phyloP scores from a whole-genome alignment of 2,329 filamentous ascomycete genomes.

The Diaporthe ampelina region DNA sequence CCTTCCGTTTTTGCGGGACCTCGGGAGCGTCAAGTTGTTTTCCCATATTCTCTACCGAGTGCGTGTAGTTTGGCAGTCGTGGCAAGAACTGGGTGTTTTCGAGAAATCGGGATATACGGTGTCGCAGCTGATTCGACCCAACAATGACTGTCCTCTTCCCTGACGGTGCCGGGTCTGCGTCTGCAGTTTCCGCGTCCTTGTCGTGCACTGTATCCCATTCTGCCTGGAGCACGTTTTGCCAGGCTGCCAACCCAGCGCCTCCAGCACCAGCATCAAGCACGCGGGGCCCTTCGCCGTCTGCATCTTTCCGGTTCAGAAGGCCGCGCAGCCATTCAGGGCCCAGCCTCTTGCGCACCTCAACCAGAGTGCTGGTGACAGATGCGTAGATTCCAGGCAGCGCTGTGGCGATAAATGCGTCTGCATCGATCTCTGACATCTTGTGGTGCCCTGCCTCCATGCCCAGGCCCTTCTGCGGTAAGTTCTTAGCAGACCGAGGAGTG shows the following conservation, averaged over 20 bases:
- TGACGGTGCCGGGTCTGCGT: conserved; percentile 59
- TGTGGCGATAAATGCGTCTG: conserved; percentile 78
- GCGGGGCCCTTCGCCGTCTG: conserved; percentile 64
- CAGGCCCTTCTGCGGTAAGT: conserved; percentile 74
- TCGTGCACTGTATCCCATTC: conserved; percentile 83
- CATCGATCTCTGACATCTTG: conserved; percentile 81
- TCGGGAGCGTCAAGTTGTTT: conserved; percentile 71
- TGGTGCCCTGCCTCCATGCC: conserved; percentile 73
- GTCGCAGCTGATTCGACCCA: conserved; percentile 80
- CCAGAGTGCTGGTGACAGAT: conserved; percentile 74
- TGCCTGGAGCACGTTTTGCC: conserved; percentile 82
- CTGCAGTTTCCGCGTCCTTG: conserved; percentile 55
- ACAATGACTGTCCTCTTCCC: conserved; percentile 87
- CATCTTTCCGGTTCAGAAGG: conserved; percentile 70
- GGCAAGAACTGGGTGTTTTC: conserved; percentile 94
- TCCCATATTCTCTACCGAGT: conserved; percentile 71
- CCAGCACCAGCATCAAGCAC: conserved; percentile 82
- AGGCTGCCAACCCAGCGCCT: conserved; percentile 80
- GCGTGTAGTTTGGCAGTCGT: conserved; percentile 88
- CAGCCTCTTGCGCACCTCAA: conserved; percentile 80
- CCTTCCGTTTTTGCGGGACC: conserved; percentile 74
- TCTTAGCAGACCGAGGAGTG: conserved; percentile 72
- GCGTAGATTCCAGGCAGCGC: conserved; percentile 81
- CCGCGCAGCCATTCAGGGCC: conserved; percentile 79
- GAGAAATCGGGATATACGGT: conserved; percentile 81